These are phyloP conservation scores for Dothidotthia symphoricarpi DNA, from an alignment of 2,329 filamentous ascomycete species.

Conservation along the genomic window DNA sequence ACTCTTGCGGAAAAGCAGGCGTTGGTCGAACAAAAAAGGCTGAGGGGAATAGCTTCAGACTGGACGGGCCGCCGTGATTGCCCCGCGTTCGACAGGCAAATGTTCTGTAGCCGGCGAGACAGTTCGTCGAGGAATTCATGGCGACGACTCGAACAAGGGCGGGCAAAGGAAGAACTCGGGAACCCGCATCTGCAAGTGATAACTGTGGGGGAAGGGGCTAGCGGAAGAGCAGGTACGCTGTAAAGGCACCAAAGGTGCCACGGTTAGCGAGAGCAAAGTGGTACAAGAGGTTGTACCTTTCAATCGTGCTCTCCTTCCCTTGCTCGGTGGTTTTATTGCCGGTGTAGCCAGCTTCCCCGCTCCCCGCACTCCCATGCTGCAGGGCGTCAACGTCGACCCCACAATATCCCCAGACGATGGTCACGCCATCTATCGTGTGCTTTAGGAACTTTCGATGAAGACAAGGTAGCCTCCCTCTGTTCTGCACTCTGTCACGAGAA, in stretches of 20 bases:
- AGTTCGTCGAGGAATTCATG: constrained; percentile 33
- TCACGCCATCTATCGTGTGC: too few species aligned
- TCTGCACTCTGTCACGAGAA: too few species aligned
- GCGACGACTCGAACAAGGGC: constrained; percentile 23
- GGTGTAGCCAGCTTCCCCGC: constrained; percentile 14
- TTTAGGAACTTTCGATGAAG: too few species aligned
- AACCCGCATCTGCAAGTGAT: constrained; percentile 40
- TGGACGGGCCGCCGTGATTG: constrained; percentile 14
- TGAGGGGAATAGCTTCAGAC: constrained; percentile 20
- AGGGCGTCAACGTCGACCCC: constrained; percentile 8
- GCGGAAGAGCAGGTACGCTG: constrained; percentile 12
- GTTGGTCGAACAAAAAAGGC: constrained; percentile 17
- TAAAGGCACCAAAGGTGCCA: constrained; percentile 14
- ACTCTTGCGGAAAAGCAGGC: constrained; percentile 20
- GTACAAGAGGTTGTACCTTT: constrained; percentile 29
- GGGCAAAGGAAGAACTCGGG: constrained; percentile 19
- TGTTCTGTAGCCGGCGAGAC: constrained; percentile 26
- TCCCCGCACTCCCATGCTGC: constrained; percentile 23
- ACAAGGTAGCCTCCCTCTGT: too few species aligned
- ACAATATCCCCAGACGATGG: constrained; percentile 2
- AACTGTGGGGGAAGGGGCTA: constrained; percentile 7
- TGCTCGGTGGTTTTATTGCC: constrained; percentile 19
- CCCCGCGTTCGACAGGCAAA: constrained; percentile 26
- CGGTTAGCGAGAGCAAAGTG: constrained; percentile 15
- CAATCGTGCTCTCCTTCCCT: constrained; percentile 14